Evolutionary conservation across 1,284 basidiomycete genomes (phyloP).

Genomic region (Puccinia triticina): DNA sequence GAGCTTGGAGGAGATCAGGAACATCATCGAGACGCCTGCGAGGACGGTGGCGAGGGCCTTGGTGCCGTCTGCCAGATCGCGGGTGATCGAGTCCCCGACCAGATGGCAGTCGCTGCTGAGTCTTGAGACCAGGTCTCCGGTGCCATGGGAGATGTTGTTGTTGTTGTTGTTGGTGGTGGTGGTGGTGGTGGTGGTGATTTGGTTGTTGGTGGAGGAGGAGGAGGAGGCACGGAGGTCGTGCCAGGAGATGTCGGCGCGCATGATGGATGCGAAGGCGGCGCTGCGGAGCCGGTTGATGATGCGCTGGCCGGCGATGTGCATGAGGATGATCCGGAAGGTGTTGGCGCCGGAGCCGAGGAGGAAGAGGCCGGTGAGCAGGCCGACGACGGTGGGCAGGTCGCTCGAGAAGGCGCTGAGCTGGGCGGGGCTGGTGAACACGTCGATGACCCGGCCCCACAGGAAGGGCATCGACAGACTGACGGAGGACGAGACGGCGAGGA

Average conservation of each 20-base stretch:
- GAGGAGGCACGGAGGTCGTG: constrained; percentile 54
- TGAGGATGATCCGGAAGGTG: constrained; percentile 81
- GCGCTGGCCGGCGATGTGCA: constrained; percentile 84
- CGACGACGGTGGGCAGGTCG: constrained; percentile 78
- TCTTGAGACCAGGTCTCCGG: constrained; percentile 89
- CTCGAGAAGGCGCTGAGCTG: constrained; percentile 64
- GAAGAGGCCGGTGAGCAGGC: constrained; percentile 75
- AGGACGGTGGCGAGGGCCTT: constrained; percentile 80
- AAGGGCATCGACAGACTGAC: constrained; percentile 90
- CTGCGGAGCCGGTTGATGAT: constrained; percentile 83
- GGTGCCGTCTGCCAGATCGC: constrained; percentile 87
- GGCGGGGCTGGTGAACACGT: constrained; percentile 76
- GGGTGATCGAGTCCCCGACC: constrained; percentile 90
- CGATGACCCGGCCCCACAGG: constrained; percentile 86
- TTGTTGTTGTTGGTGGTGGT: constrained; percentile 65
- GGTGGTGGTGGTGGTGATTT: constrained; percentile 65
- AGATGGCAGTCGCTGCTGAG: constrained; percentile 90
- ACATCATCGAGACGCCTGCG: constrained; percentile 93
- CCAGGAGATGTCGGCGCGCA: constrained; percentile 55
- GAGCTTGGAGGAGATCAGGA: constrained; percentile 86
- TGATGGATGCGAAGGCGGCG: constrained; percentile 1
- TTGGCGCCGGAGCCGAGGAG: constrained; percentile 85
- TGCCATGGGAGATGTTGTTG: constrained; percentile 70
- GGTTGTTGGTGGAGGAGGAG: constrained; percentile 16
- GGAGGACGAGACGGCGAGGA: constrained; percentile 61